phyloP scores from a whole-genome alignment of 148 eudicot species.

The Arbutus unedo region DNA sequence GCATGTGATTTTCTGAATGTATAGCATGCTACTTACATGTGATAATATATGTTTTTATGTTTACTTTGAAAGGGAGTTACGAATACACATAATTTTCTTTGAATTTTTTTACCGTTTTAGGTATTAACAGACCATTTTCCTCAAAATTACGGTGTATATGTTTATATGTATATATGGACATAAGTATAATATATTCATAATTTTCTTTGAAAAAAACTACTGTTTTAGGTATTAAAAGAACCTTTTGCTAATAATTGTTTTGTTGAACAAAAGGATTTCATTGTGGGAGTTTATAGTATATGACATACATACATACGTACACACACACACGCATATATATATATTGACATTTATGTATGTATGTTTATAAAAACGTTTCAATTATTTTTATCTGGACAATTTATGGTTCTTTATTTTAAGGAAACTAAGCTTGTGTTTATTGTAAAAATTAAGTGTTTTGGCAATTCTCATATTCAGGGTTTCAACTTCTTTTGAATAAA shows the following conservation, averaged over 20 bases:
- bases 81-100: background rate
- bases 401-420: background rate
- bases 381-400: background rate
- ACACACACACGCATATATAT: too few relatives aligned
- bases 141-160: too few relatives aligned
- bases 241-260: background rate
- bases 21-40: background rate
- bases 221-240: background rate
- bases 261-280: background rate
- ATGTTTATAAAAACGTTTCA: background rate
- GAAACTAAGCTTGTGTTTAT: background rate
- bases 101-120: too few relatives aligned
- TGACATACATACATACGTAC: too few relatives aligned
- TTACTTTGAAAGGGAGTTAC: background rate
- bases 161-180: too few relatives aligned
- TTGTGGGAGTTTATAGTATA: background rate
- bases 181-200: too few relatives aligned
- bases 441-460: background rate
- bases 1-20: background rate
- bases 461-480: background rate
- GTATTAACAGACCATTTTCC: too few relatives aligned
- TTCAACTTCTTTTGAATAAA: background rate
- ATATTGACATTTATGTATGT: background rate
- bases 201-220: background rate
- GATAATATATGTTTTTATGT: background rate